Evolutionary conservation across 768 basidiomycete species (phyloP).

Genomic region (Suillus spraguei): DNA sequence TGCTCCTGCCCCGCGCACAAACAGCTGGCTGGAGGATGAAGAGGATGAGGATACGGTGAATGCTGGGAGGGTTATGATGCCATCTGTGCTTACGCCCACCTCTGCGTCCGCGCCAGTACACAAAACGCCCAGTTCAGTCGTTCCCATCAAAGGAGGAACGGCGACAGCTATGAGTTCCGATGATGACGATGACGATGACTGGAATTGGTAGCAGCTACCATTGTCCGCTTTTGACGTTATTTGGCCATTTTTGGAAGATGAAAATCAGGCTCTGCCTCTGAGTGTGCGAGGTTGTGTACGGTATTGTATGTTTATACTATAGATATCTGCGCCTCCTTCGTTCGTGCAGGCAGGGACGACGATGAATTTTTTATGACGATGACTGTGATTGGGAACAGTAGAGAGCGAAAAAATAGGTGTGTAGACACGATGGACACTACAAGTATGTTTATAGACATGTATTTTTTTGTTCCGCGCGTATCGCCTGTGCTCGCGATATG

Average conservation of each 20-base stretch:
- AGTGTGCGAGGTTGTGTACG: not conserved
- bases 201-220: slow-evolving; percentile 53
- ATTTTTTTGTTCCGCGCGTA: not conserved
- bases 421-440: not conserved
- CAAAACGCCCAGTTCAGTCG: slow-evolving; percentile 6
- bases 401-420: not conserved
- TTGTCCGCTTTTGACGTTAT: not conserved
- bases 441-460: not conserved
- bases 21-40: slow-evolving; percentile 43
- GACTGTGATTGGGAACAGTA: not conserved
- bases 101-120: slow-evolving; percentile 11
- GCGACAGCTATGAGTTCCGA: slow-evolving; percentile 25
- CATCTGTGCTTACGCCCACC: slow-evolving; percentile 35
- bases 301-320: not conserved
- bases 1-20: slow-evolving; percentile 16
- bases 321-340: not conserved
- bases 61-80: slow-evolving; percentile 25
- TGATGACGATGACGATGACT: slow-evolving; percentile 59
- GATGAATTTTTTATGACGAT: not conserved
- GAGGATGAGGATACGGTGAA: slow-evolving; percentile 30
- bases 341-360: not conserved
- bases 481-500: not conserved
- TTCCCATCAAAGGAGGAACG: slow-evolving; percentile 6
- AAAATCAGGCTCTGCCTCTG: not conserved
- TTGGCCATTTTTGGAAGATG: not conserved